Percentiles rank a stretch among this genome's conserved stretches.
Conservation (phyloP, 768 basidiomycete genomes). For the Lactifluus rugatus region DNA sequence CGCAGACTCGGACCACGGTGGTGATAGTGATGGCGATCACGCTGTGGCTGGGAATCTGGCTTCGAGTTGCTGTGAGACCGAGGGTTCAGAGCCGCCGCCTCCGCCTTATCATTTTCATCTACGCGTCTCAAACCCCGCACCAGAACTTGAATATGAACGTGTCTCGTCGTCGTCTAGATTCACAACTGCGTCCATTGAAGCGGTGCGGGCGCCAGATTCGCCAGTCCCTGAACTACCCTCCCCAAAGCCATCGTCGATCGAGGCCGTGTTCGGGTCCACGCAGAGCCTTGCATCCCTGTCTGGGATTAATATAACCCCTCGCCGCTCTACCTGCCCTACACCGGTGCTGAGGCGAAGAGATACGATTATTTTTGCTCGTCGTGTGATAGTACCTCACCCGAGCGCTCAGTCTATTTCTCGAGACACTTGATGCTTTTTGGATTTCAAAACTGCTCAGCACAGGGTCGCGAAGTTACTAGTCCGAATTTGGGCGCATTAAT, state of each 20-base stretch:
- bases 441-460: too few species aligned
- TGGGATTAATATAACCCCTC: too few species aligned
- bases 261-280: constrained; percentile 12
- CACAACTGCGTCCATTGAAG: constrained; percentile 10
- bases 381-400: not conserved
- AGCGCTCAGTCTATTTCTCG: not conserved
- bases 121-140: constrained; percentile 4
- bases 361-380: not conserved
- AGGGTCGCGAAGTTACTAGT: too few species aligned
- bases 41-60: too few species aligned
- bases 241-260: constrained; percentile 4
- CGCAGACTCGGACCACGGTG: not conserved
- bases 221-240: constrained; percentile 13
- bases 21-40: too few species aligned
- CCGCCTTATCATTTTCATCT: constrained; percentile 13
- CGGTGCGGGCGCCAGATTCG: constrained; percentile 18
- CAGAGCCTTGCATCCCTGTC: constrained; percentile 8
- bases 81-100: constrained; percentile 6
- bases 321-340: not conserved
- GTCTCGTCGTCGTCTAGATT: constrained; percentile 1
- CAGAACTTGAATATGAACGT: too few species aligned
- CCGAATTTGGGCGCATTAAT: too few species aligned
- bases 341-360: not conserved
- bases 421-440: not conserved
- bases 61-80: not conserved